These are phyloP conservation scores for Tolypocladium album DNA, from an alignment of 2,329 filamentous ascomycete genomes.

Conservation along the genomic window DNA sequence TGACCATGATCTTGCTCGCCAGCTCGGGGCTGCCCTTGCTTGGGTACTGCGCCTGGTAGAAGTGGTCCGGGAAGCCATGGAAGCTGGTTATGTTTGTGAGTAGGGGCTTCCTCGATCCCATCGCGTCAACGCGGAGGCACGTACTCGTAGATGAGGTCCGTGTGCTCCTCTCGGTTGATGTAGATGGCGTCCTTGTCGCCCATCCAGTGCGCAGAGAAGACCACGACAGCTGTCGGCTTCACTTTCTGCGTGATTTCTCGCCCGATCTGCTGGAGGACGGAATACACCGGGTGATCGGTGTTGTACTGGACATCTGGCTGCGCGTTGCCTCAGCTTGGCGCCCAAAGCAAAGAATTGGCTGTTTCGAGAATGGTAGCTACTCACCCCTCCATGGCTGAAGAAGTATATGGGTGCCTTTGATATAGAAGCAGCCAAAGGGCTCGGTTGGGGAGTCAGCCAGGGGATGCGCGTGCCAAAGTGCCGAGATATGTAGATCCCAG, in stretches of 20 bases:
- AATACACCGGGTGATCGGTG: constrained; percentile 56
- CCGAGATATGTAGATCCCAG: background rate
- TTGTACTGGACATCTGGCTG: constrained; percentile 58
- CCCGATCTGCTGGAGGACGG: constrained; percentile 53
- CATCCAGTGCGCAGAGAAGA: constrained; percentile 74
- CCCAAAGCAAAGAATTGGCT: background rate
- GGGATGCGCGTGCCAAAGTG: background rate
- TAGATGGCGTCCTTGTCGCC: constrained; percentile 43
- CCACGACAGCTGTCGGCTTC: constrained; percentile 61
- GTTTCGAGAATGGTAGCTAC: background rate
- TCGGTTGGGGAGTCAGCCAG: background rate
- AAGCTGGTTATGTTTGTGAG: constrained; percentile 33
- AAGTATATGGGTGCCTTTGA: constrained; percentile 32
- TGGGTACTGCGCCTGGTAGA: constrained; percentile 57
- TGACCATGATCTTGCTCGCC: constrained; percentile 44
- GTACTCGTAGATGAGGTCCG: constrained; percentile 60
- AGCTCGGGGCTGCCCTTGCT: constrained; percentile 50
- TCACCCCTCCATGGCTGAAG: constrained; percentile 39
- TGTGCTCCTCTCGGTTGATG: constrained; percentile 55
- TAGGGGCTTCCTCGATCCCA: background rate
- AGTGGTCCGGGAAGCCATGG: constrained; percentile 60
- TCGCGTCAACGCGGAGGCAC: background rate
- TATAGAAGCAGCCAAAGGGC: background rate
- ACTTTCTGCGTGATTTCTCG: constrained; percentile 59
- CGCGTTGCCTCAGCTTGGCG: constrained; percentile 4